These are phyloP conservation scores for Pseudozyma thailandica DNA, from an alignment of 1,284 basidiomycete genomes.

Conservation along the genomic window DNA sequence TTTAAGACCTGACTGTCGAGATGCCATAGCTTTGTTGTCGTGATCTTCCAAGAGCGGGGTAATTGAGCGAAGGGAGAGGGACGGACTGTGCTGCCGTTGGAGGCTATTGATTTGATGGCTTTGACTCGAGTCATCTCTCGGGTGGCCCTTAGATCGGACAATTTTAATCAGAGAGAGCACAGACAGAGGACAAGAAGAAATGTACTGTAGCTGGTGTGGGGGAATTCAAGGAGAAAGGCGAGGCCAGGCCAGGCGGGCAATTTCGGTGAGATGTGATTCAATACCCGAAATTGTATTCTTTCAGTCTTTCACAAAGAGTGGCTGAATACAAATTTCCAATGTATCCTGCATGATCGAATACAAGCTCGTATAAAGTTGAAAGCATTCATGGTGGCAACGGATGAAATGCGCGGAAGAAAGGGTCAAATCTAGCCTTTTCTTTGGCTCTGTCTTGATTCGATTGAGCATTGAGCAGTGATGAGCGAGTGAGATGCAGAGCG, in stretches of 20 bases:
- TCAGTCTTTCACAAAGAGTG: constrained; percentile 7
- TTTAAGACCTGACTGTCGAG: too few relatives aligned
- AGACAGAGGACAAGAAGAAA: neutral
- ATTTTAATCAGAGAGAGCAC: too few relatives aligned
- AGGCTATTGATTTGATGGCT: too few relatives aligned
- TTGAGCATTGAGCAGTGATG: too few relatives aligned
- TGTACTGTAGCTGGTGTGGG: neutral
- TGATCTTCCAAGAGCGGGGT: neutral
- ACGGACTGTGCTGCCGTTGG: neutral
- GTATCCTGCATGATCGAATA: constrained; percentile 3
- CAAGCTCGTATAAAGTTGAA: neutral
- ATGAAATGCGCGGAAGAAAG: constrained; percentile 6
- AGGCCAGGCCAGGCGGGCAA: constrained; percentile 8
- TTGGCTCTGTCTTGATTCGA: neutral
- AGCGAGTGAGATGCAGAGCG: neutral
- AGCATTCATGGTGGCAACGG: constrained; percentile 4
- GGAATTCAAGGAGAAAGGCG: neutral
- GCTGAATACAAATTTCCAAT: neutral
- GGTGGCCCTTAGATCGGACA: too few relatives aligned
- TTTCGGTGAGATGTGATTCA: constrained; percentile 28
- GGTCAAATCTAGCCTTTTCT: neutral
- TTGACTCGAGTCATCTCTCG: too few relatives aligned
- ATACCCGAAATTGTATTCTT: constrained; percentile 10
- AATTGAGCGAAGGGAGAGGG: neutral
- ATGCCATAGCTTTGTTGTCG: too few relatives aligned